phyloP scores from a whole-genome alignment of 192 early-diverging fungal genomes.

The Dissophora ornata region DNA sequence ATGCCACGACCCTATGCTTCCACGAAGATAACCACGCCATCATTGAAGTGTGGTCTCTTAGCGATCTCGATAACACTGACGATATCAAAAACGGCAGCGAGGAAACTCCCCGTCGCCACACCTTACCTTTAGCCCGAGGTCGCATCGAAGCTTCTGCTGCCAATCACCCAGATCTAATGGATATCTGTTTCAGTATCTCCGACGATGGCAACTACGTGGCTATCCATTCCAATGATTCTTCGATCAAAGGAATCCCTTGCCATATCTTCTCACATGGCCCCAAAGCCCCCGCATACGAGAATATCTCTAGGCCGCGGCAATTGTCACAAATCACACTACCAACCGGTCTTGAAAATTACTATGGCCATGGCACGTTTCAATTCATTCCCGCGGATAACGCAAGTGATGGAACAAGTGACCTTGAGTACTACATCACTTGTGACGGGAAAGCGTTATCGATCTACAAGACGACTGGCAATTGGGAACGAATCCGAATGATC shows the following conservation, averaged over 20 bases:
- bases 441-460: neutral
- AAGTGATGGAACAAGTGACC: too few species aligned
- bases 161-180: constrained; percentile 5
- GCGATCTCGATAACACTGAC: too few species aligned
- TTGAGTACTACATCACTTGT: too few species aligned
- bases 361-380: neutral
- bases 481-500: neutral
- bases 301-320: too few species aligned
- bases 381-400: neutral
- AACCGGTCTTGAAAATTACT: neutral
- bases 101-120: too few species aligned
- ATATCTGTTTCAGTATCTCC: constrained; percentile 3
- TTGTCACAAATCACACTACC: too few species aligned
- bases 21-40: neutral
- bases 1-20: constrained; percentile 7
- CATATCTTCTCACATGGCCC: constrained; percentile 5
- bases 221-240: neutral
- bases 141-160: neutral
- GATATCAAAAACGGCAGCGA: neutral
- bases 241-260: constrained; percentile 2
- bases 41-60: constrained; percentile 4
- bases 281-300: too few species aligned
- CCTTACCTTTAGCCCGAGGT: neutral
- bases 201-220: neutral
- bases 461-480: neutral